Percentiles rank a stretch among this genome's conserved stretches.
Evolutionary conservation across 345 rosid genomes (phyloP).

Genomic region (Eucalyptus cladocalyx): DNA sequence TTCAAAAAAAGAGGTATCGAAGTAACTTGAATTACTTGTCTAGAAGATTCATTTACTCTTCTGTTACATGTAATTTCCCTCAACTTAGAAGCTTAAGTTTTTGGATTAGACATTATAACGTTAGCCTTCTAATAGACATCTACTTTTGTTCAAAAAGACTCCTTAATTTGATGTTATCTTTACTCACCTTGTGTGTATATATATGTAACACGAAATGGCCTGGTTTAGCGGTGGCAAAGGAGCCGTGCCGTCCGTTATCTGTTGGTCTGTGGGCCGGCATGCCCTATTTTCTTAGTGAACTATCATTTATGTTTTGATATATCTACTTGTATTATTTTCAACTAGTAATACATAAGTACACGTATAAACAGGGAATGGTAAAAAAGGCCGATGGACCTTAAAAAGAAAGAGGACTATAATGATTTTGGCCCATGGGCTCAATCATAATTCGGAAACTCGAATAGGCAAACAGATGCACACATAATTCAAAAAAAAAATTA

Average conservation of each 20-base stretch:
- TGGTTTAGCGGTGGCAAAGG: neutral
- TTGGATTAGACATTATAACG: neutral
- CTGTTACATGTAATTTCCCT: neutral
- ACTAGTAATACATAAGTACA: neutral
- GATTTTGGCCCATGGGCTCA: neutral
- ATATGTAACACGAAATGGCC: neutral
- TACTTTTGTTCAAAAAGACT: neutral
- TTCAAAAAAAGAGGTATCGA: neutral
- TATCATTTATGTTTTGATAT: neutral
- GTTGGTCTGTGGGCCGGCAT: neutral
- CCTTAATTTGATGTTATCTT: neutral
- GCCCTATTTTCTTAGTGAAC: neutral
- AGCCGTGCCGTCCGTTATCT: neutral
- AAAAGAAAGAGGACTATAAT: neutral
- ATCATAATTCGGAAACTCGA: neutral
- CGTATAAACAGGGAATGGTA: neutral
- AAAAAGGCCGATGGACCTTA: neutral
- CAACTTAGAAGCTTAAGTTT: too few species aligned
- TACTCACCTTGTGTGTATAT: neutral
- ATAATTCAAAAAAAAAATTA: neutral
- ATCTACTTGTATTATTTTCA: neutral
- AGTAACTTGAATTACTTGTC: neutral
- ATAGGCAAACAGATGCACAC: neutral
- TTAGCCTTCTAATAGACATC: too few species aligned
- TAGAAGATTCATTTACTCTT: neutral